phyloP scores from a whole-genome alignment of 257 asterid genomes.

The Linderniella brevidens region DNA sequence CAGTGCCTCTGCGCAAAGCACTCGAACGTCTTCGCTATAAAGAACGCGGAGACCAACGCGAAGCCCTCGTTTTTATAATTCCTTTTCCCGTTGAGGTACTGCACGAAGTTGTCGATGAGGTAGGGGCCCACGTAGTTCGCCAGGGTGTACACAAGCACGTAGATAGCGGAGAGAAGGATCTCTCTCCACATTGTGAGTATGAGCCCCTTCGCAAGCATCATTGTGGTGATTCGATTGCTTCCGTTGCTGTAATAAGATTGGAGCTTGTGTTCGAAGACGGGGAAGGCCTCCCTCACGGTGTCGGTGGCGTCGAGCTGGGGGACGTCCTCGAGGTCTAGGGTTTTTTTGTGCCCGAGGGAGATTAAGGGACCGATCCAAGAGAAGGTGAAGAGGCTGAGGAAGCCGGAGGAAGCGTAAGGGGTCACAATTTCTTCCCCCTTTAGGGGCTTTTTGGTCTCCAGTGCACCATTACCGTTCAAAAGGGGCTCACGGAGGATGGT shows the following conservation, averaged over 20 bases:
- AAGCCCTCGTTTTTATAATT: slow-evolving; percentile 37
- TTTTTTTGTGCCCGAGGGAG: slow-evolving; percentile 44
- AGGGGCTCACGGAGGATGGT: slow-evolving; percentile 46
- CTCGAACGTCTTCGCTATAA: slow-evolving; percentile 54
- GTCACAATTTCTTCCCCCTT: slow-evolving; percentile 60
- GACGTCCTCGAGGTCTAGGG: slow-evolving; percentile 74
- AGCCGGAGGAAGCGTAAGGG: slow-evolving; percentile 48
- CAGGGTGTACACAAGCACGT: slow-evolving; percentile 25
- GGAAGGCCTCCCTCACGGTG: slow-evolving; percentile 42
- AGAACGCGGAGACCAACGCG: slow-evolving; percentile 36
- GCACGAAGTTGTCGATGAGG: slow-evolving; percentile 66
- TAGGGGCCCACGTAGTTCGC: slow-evolving; percentile 65
- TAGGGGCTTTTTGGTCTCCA: slow-evolving; percentile 16
- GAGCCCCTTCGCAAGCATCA: slow-evolving; percentile 60
- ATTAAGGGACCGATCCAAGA: slow-evolving; percentile 66
- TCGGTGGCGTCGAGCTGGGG: slow-evolving; percentile 56
- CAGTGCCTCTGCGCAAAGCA: slow-evolving; percentile 59
- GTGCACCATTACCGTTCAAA: slow-evolving; percentile 23
- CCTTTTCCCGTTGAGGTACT: slow-evolving; percentile 45
- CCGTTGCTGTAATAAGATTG: slow-evolving; percentile 24
- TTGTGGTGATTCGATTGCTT: slow-evolving; percentile 30
- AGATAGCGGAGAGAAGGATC: slow-evolving; percentile 29
- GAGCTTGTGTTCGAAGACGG: slow-evolving; percentile 29
- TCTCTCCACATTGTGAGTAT: slow-evolving; percentile 37
- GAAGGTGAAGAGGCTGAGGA: slow-evolving; percentile 49